Evolutionary conservation across 345 rosid species (phyloP).

Genomic region (Rhizophora mangle): DNA sequence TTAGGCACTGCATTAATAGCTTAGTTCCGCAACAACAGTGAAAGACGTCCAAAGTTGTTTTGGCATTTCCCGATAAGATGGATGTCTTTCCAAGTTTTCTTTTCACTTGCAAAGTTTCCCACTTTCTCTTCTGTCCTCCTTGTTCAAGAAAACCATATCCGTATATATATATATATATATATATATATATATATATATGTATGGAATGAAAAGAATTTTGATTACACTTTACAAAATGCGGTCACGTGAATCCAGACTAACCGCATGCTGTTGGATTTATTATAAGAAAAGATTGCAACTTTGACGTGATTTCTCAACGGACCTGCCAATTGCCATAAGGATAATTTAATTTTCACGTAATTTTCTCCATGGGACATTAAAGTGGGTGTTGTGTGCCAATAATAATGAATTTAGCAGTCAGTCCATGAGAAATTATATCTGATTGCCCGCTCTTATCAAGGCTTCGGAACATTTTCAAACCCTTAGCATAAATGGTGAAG

Average conservation of each 20-base stretch:
- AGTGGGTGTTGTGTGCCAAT: too few species aligned
- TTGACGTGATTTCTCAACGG: not conserved
- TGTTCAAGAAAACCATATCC: not conserved
- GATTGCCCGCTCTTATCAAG: too few species aligned
- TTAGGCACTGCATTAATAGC: not conserved
- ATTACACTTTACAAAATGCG: slow-evolving; percentile 27
- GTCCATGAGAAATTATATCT: too few species aligned
- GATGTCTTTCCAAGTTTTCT: not conserved
- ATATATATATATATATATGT: too few species aligned
- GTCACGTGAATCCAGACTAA: slow-evolving; percentile 31
- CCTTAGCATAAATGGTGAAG: not conserved
- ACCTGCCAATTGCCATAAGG: not conserved
- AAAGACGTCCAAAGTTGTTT: not conserved
- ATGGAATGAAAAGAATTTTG: not conserved
- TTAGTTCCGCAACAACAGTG: not conserved
- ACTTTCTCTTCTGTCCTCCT: not conserved
- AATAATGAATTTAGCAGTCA: too few species aligned
- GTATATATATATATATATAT: too few species aligned
- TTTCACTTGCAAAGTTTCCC: not conserved
- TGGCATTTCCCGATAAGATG: not conserved
- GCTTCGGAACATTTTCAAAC: too few species aligned
- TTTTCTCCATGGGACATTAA: too few species aligned
- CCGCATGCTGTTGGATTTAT: not conserved
- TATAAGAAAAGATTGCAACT: not conserved
- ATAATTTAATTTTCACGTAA: too few species aligned